A percentile compares a stretch with the other conserved stretches of the same genome.
Conservation (phyloP, 1,284 basidiomycete genomes). For the Gomphus sp. region DNA sequence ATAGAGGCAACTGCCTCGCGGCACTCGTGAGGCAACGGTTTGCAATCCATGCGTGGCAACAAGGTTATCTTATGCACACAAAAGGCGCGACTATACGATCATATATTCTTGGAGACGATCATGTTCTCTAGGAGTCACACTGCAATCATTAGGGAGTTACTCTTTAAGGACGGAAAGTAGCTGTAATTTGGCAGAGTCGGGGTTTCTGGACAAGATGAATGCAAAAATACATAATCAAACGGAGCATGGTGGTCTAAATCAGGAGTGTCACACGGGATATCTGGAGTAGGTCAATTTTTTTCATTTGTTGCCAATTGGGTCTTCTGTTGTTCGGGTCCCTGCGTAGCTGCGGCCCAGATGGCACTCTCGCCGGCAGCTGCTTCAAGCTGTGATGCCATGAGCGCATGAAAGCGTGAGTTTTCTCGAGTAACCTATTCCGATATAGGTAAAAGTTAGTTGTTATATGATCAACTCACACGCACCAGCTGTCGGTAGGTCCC, state of each 20-base stretch:
- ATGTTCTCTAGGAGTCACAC: neutral
- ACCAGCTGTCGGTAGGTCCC: conserved; percentile 79
- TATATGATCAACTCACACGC: conserved; percentile 16
- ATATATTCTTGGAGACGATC: neutral
- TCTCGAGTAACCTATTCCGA: conserved; percentile 42
- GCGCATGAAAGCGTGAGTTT: conserved; percentile 67
- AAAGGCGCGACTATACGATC: neutral
- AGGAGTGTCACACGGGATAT: neutral
- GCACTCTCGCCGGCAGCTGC: conserved; percentile 30
- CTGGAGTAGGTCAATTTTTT: neutral
- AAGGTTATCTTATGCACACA: neutral
- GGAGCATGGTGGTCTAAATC: neutral
- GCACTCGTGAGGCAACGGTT: conserved; percentile 2
- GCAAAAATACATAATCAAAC: neutral
- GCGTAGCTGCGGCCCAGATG: conserved; percentile 5
- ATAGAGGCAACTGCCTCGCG: conserved; percentile 3
- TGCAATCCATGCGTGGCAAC: neutral
- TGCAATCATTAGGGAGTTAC: neutral
- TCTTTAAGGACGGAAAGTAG: neutral
- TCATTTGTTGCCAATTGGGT: neutral
- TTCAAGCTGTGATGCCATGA: conserved; percentile 82
- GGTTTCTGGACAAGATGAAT: neutral
- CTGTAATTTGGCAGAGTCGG: neutral
- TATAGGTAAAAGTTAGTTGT: neutral
- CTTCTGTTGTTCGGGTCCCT: neutral